Evolutionary conservation across 148 eudicot species (phyloP).

Genomic region (Amaranthus cruentus): DNA sequence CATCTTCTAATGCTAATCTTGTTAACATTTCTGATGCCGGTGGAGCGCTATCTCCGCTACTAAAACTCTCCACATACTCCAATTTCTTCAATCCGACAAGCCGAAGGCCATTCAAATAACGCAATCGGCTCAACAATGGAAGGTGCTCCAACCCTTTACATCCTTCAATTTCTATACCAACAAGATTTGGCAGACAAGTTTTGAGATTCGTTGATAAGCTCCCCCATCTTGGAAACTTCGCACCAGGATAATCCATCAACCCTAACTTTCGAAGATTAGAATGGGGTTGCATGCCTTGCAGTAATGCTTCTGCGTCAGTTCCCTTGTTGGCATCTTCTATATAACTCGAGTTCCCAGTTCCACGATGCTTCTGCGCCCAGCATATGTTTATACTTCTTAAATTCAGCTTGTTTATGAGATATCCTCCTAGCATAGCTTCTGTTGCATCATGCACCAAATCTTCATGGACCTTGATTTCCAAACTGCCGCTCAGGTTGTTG

Average conservation of each 20-base stretch:
- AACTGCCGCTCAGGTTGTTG: neutral
- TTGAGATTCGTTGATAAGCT: neutral
- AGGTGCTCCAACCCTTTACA: neutral
- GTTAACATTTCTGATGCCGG: too few species aligned
- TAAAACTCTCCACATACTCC: neutral
- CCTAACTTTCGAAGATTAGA: neutral
- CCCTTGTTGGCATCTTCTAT: neutral
- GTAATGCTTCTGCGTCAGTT: neutral
- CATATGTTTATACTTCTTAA: too few species aligned
- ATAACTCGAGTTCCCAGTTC: neutral
- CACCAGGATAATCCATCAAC: neutral
- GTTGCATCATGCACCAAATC: neutral
- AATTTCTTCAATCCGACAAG: neutral
- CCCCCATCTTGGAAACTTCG: neutral
- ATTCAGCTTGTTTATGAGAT: too few species aligned
- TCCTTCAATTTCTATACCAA: neutral
- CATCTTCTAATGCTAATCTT: neutral
- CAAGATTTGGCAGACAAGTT: neutral
- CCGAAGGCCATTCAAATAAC: neutral
- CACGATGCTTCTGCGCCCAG: neutral
- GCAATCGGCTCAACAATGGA: neutral
- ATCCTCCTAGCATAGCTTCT: neutral
- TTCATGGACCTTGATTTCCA: neutral
- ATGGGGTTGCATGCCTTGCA: constrained; percentile 4
- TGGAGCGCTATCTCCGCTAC: neutral